Conservation (phyloP, 805 yeast species). For the Yarrowia keelungensis region DNA sequence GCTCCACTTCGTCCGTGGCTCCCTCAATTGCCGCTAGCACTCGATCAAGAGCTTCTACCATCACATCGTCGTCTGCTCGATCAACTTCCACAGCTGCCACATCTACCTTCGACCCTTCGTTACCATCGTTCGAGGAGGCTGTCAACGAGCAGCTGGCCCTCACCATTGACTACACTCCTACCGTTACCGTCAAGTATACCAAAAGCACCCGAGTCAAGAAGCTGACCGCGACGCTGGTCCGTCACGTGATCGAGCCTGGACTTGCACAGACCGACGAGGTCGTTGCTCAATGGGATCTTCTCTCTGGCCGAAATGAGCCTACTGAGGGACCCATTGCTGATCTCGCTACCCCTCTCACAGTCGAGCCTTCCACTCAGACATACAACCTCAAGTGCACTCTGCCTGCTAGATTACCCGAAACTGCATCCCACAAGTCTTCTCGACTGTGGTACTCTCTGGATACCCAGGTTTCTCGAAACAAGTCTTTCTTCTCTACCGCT, state of each 20-base stretch:
- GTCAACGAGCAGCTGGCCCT: slow-evolving; percentile 28
- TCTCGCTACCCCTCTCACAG: slow-evolving; percentile 4
- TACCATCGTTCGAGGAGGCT: slow-evolving; percentile 35
- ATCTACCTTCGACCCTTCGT: slow-evolving; percentile 20
- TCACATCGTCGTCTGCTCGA: background rate
- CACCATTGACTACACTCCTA: slow-evolving; percentile 22
- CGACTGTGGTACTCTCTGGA: slow-evolving; percentile 30
- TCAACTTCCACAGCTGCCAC: background rate
- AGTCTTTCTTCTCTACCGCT: slow-evolving; percentile 20
- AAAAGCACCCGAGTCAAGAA: slow-evolving; percentile 34
- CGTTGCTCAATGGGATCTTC: slow-evolving; percentile 27
- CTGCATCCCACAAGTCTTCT: slow-evolving; percentile 29
- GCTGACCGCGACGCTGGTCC: slow-evolving; percentile 10
- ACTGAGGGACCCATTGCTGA: slow-evolving; percentile 18
- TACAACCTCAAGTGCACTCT: slow-evolving; percentile 24
- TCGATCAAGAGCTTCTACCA: slow-evolving; percentile 20
- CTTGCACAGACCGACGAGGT: slow-evolving; percentile 19
- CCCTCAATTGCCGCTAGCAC: slow-evolving; percentile 5
- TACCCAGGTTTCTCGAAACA: slow-evolving; percentile 8
- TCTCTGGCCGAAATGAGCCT: slow-evolving; percentile 11
- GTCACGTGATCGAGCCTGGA: slow-evolving; percentile 16
- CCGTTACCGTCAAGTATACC: slow-evolving; percentile 15
- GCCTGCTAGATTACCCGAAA: slow-evolving; percentile 32
- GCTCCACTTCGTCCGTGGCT: slow-evolving; percentile 4
- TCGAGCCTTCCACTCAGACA: slow-evolving; percentile 18